Conservation (phyloP, 257 asterid species). For the Avicennia marina region DNA sequence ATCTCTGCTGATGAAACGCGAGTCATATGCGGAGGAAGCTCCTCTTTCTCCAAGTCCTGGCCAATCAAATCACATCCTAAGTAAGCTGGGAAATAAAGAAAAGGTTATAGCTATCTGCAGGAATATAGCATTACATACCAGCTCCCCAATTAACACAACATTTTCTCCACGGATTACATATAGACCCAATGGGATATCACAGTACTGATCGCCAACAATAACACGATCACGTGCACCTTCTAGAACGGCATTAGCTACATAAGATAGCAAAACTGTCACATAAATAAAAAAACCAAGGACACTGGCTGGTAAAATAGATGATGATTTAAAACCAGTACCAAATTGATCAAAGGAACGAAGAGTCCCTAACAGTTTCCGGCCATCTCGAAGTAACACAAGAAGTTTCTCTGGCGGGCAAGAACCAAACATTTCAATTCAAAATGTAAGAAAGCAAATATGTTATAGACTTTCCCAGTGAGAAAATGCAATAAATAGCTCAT, state of each 20-base stretch:
- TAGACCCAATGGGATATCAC: conserved; percentile 88
- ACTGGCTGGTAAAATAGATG: background rate
- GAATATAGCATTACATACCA: conserved; percentile 44
- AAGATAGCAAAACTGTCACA: conserved; percentile 14
- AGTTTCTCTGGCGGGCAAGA: conserved; percentile 54
- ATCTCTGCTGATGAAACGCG: conserved; percentile 75
- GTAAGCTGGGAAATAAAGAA: background rate
- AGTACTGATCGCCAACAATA: conserved; percentile 85
- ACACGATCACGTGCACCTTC: conserved; percentile 95
- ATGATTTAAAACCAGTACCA: conserved; percentile 38
- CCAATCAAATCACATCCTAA: conserved; percentile 15
- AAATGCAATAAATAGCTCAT: too few relatives aligned
- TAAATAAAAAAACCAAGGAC: background rate
- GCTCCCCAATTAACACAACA: conserved; percentile 96
- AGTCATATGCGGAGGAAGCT: conserved; percentile 82
- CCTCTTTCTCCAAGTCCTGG: conserved; percentile 81
- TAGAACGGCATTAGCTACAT: conserved; percentile 90
- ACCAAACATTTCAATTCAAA: conserved; percentile 1
- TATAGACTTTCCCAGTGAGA: too few relatives aligned
- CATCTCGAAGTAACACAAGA: conserved; percentile 73
- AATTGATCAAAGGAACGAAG: conserved; percentile 85
- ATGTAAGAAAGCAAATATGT: conserved; percentile 10
- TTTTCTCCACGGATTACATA: conserved; percentile 96
- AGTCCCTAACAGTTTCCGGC: conserved; percentile 63
- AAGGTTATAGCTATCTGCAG: background rate